phyloP scores from a whole-genome alignment of 208 protist genomes.

The Crithidia brevicula region DNA sequence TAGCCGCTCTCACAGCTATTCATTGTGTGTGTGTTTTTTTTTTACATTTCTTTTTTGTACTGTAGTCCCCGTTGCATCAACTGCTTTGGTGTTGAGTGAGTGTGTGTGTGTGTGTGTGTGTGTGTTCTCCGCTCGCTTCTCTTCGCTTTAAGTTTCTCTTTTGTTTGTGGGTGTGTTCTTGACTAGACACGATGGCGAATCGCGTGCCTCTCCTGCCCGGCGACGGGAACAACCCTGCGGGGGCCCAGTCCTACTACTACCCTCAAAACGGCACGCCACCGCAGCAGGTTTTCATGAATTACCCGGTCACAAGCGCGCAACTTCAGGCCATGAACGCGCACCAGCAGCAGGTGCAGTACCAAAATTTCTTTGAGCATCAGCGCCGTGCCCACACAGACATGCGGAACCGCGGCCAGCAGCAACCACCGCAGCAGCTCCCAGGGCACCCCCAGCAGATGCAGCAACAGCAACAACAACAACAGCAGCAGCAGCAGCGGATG shows the following conservation, averaged over 20 bases:
- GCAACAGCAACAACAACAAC: slow-evolving; percentile 19
- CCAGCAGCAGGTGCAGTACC: slow-evolving; percentile 42
- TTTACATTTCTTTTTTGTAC: neutral
- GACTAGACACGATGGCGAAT: slow-evolving; percentile 8
- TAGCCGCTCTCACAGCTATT: too few relatives aligned
- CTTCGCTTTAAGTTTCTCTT: neutral
- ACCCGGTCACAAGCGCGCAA: slow-evolving; percentile 15
- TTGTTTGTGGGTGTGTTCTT: neutral
- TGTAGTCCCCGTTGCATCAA: neutral
- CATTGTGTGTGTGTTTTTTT: too few relatives aligned
- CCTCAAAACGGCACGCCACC: slow-evolving; percentile 26
- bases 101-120: neutral
- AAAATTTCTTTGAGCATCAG: slow-evolving; percentile 17
- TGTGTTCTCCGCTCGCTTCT: neutral
- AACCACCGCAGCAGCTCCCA: slow-evolving; percentile 21
- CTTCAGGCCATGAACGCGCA: slow-evolving; percentile 28
- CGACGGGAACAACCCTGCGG: slow-evolving; percentile 15
- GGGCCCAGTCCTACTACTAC: slow-evolving; percentile 28
- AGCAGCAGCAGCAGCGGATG: slow-evolving; percentile 26
- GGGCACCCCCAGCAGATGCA: slow-evolving; percentile 18
- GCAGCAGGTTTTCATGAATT: slow-evolving; percentile 32
- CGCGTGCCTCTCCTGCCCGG: slow-evolving; percentile 23
- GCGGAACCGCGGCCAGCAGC: slow-evolving; percentile 26
- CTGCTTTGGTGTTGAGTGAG: neutral
- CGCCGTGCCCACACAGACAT: slow-evolving; percentile 5